Evolutionary conservation across 2,329 filamentous ascomycete genomes (phyloP).

Genomic region (Sporothrix pallida): DNA sequence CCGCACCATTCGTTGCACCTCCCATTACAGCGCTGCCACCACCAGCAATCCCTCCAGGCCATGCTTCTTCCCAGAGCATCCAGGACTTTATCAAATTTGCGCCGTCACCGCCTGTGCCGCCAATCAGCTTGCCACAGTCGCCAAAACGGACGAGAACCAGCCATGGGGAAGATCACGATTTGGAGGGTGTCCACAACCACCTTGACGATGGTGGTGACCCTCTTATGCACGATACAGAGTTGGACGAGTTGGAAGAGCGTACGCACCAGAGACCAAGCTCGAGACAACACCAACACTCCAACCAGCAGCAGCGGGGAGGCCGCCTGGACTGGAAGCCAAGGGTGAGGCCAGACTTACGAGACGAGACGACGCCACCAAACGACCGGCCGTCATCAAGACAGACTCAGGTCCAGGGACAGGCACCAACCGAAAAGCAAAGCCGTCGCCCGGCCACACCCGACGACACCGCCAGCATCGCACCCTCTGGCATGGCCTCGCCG

Average conservation of each 20-base stretch:
- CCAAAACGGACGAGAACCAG: neutral
- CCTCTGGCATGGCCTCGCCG: constrained; percentile 14
- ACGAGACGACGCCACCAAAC: neutral
- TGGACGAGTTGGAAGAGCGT: constrained; percentile 27
- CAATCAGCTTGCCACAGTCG: constrained; percentile 35
- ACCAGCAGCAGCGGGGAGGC: neutral
- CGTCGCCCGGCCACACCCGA: neutral
- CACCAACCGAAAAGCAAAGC: neutral
- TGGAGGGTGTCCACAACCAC: constrained; percentile 5
- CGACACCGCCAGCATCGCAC: neutral
- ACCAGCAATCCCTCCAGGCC: neutral
- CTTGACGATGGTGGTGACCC: neutral
- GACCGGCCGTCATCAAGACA: constrained; percentile 12
- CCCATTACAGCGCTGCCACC: constrained; percentile 27
- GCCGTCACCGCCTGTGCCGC: constrained; percentile 35
- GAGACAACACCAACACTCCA: neutral
- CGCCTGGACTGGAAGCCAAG: constrained; percentile 25
- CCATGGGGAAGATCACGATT: neutral
- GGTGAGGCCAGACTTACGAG: neutral
- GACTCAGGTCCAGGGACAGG: neutral
- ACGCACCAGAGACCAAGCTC: constrained; percentile 23
- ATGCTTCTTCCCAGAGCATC: constrained; percentile 31
- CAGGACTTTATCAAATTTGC: constrained; percentile 38
- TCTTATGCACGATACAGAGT: neutral
- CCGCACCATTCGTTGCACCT: constrained; percentile 17